phyloP scores from a whole-genome alignment of 1,284 basidiomycete genomes.

The Ceratobasidium sp. region DNA sequence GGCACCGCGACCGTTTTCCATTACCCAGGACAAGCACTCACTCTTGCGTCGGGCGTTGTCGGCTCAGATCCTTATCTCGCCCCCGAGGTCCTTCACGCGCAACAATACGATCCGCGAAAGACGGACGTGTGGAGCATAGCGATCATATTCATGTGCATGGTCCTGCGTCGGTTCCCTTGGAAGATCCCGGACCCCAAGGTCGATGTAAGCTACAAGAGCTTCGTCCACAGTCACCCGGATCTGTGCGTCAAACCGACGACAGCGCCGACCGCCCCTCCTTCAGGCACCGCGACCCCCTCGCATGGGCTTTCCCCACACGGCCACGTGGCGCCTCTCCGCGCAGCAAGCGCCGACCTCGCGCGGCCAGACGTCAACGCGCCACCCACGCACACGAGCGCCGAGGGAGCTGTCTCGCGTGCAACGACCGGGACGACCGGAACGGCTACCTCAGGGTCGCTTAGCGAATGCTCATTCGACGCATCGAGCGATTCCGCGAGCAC shows the following conservation, averaged over 20 bases:
- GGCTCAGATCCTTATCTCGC: slow-evolving; percentile 99
- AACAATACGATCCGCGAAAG: slow-evolving; percentile 93
- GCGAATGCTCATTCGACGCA: slow-evolving; percentile 33
- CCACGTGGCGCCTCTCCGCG: slow-evolving; percentile 18
- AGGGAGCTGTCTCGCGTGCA: slow-evolving; percentile 28
- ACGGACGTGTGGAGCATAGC: slow-evolving; percentile 99
- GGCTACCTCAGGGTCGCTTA: slow-evolving; percentile 33
- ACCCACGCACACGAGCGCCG: slow-evolving; percentile 37
- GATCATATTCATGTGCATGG: slow-evolving; percentile 99
- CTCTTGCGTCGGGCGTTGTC: slow-evolving; percentile 89
- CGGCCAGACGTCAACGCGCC: slow-evolving; percentile 38
- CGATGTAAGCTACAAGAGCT: slow-evolving; percentile 91
- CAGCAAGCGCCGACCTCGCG: slow-evolving; percentile 33
- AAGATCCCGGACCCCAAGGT: slow-evolving; percentile 96
- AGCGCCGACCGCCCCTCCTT: slow-evolving; percentile 48
- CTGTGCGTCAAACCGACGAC: slow-evolving; percentile 66
- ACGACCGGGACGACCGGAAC: slow-evolving; percentile 36
- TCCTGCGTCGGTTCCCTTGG: slow-evolving; percentile 97
- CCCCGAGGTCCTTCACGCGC: slow-evolving; percentile 87
- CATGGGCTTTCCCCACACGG: slow-evolving; percentile 27
- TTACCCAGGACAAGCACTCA: slow-evolving; percentile 89
- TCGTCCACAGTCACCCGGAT: slow-evolving; percentile 92
- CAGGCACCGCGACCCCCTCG: slow-evolving; percentile 33
- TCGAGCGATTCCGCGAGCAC: slow-evolving; percentile 35
- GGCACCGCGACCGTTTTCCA: slow-evolving; percentile 99